Evolutionary conservation across 2,329 filamentous ascomycete species (phyloP).

Genomic region (Stromatinia cepivora): DNA sequence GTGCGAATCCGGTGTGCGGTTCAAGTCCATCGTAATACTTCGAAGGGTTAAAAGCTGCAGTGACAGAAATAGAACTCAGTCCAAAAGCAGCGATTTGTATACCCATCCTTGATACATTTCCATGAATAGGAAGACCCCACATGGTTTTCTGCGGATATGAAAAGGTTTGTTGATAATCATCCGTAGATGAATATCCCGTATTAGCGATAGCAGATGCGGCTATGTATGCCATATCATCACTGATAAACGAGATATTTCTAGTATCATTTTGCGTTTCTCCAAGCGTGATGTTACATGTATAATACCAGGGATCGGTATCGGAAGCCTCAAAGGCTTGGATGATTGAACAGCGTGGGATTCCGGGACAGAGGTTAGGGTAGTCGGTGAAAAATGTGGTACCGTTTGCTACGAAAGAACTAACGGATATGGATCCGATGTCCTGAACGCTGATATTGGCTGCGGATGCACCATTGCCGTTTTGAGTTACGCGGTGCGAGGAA

Average conservation of each 20-base stretch:
- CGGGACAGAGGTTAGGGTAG: conserved; percentile 28
- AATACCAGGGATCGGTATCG: conserved; percentile 44
- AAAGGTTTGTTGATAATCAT: conserved; percentile 40
- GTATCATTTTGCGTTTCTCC: conserved; percentile 41
- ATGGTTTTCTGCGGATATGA: conserved; percentile 47
- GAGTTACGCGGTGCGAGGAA: conserved; percentile 38
- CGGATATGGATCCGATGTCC: conserved; percentile 30
- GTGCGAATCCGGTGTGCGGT: conserved; percentile 28
- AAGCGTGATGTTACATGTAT: conserved; percentile 45
- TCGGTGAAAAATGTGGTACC: conserved; percentile 46
- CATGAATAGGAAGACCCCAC: conserved; percentile 43
- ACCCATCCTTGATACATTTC: conserved; percentile 42
- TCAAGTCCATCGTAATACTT: conserved; percentile 23
- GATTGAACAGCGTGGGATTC: conserved; percentile 31
- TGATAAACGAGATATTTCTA: conserved; percentile 37
- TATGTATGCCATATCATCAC: conserved; percentile 41
- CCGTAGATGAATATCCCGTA: conserved; percentile 42
- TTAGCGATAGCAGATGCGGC: conserved; percentile 46
- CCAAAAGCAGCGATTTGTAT: conserved; percentile 43
- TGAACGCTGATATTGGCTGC: conserved; percentile 36
- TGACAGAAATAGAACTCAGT: conserved; percentile 38
- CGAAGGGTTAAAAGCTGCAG: conserved; percentile 31
- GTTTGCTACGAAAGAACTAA: conserved; percentile 37
- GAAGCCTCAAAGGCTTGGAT: conserved; percentile 46
- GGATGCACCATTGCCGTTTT: conserved; percentile 40